Evolutionary conservation across 768 basidiomycete genomes (phyloP).

Genomic region (Naganishia kalamii): DNA sequence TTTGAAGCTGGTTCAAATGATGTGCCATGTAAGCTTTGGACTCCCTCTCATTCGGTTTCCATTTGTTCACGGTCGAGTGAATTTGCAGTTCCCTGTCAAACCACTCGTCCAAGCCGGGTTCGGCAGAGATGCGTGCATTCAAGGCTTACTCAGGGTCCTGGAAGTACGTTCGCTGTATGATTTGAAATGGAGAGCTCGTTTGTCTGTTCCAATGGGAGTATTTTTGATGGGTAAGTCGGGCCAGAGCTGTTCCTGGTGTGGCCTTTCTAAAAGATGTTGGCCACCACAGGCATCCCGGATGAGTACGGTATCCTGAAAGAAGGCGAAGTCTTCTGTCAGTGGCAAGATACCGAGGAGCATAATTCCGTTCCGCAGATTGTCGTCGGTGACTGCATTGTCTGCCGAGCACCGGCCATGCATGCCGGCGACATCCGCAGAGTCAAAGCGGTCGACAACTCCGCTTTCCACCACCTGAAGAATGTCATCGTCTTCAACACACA

Average conservation of each 20-base stretch:
- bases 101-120: conserved; percentile 26
- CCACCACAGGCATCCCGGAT: conserved; percentile 20
- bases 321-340: conserved; percentile 28
- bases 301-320: conserved; percentile 22
- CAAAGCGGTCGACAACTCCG: conserved; percentile 21
- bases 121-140: conserved; percentile 23
- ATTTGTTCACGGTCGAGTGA: not conserved
- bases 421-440: conserved; percentile 29
- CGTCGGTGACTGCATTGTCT: conserved; percentile 19
- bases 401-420: conserved; percentile 29
- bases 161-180: conserved; percentile 25
- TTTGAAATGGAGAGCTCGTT: conserved; percentile 27
- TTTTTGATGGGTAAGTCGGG: conserved; percentile 26
- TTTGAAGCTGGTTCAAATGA: conserved; percentile 5
- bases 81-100: conserved; percentile 24
- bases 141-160: conserved; percentile 22
- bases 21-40: not conserved
- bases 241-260: not conserved
- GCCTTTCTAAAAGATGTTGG: not conserved
- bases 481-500: conserved; percentile 28
- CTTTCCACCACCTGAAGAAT: conserved; percentile 25
- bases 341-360: conserved; percentile 15
- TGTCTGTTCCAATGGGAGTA: conserved; percentile 27
- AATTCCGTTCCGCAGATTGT: conserved; percentile 15
- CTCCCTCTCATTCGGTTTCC: not conserved